These are phyloP conservation scores for Boletellus emodensis DNA, from an alignment of 768 basidiomycete genomes.

Conservation along the genomic window DNA sequence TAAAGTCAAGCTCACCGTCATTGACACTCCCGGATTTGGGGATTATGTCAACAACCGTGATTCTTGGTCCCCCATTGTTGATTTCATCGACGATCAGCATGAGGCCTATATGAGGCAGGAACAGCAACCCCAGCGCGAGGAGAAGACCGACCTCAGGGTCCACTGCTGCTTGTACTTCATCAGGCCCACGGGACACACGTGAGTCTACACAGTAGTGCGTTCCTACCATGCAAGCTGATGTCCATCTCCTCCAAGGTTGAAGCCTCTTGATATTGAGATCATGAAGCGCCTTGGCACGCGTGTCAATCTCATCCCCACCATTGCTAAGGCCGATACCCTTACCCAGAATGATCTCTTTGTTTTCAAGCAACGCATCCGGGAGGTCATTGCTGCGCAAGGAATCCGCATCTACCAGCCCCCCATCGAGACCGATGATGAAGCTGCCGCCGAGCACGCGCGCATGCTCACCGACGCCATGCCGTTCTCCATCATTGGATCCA, in stretches of 20 bases:
- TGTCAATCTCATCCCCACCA: constrained; percentile 96
- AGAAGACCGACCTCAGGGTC: constrained; percentile 93
- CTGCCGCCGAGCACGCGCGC: constrained; percentile 83
- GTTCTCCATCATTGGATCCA: constrained; percentile 98
- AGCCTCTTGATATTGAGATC: constrained; percentile 97
- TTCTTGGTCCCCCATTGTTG: constrained; percentile 96
- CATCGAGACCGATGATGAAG: constrained; percentile 83
- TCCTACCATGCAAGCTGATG: neutral
- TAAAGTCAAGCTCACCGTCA: constrained; percentile 98
- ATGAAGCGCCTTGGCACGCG: constrained; percentile 99
- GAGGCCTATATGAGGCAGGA: constrained; percentile 97
- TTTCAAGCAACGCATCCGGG: constrained; percentile 94
- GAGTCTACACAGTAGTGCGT: constrained; percentile 30
- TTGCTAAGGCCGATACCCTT: constrained; percentile 96
- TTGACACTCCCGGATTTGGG: constrained; percentile 98
- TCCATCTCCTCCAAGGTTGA: constrained; percentile 47
- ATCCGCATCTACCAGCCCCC: constrained; percentile 96
- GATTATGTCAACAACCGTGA: constrained; percentile 99
- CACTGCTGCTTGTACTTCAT: constrained; percentile 98
- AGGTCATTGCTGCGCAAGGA: constrained; percentile 85
- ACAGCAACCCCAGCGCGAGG: constrained; percentile 92
- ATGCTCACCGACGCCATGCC: constrained; percentile 89
- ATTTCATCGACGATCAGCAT: constrained; percentile 96
- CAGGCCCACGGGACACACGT: constrained; percentile 95
- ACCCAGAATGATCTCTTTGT: constrained; percentile 87